A percentile compares a stretch with the other conserved stretches of the same genome.
phyloP scores from a whole-genome alignment of 2,329 filamentous ascomycete genomes.

The Cordyceps tenuipes region DNA sequence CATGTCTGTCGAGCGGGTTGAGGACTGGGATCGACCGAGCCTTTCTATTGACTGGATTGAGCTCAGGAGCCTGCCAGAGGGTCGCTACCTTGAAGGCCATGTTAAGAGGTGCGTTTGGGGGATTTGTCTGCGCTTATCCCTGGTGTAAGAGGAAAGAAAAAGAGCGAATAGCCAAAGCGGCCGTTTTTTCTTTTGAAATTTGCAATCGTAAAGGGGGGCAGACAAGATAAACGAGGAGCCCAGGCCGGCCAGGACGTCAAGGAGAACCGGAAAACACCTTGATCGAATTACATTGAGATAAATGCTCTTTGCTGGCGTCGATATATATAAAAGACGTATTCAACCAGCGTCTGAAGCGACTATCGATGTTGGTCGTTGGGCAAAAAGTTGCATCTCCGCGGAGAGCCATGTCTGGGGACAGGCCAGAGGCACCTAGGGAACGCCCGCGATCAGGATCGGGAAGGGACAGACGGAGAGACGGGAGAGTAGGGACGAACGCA shows the following conservation, averaged over 20 bases:
- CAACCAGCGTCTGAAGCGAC: background rate
- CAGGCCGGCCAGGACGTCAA: background rate
- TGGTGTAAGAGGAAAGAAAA: background rate
- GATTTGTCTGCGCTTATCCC: background rate
- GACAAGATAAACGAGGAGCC: background rate
- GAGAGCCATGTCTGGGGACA: background rate
- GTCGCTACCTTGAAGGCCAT: constrained; percentile 23
- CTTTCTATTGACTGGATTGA: constrained; percentile 81
- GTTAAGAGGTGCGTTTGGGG: background rate
- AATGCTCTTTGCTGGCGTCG: background rate
- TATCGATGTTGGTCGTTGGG: constrained; percentile 1
- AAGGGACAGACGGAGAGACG: background rate
- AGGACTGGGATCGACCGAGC: constrained; percentile 71
- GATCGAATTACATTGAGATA: background rate
- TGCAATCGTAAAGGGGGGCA: background rate
- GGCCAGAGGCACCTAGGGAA: background rate
- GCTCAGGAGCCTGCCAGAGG: constrained; percentile 45
- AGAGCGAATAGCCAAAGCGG: background rate
- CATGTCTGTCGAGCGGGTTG: constrained; percentile 72
- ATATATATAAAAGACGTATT: background rate
- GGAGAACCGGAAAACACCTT: background rate
- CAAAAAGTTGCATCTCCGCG: constrained; percentile 1
- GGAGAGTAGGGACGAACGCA: background rate
- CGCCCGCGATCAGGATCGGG: background rate
- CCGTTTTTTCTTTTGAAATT: background rate